Evolutionary conservation across 805 yeast genomes (phyloP).

Genomic region (Starmerella potacharoeniae): DNA sequence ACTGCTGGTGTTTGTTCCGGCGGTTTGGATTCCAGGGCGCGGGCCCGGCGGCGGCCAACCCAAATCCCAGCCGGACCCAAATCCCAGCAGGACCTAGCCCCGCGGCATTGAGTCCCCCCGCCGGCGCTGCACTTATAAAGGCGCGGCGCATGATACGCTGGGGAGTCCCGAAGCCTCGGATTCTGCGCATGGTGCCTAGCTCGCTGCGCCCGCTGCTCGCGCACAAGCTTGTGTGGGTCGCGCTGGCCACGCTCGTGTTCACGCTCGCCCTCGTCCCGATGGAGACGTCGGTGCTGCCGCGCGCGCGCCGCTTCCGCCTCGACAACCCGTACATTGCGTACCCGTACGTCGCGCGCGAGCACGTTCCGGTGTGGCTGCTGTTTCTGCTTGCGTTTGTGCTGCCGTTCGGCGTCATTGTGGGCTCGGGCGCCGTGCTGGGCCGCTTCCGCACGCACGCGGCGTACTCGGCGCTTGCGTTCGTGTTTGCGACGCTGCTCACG

Average conservation of each 20-base stretch:
- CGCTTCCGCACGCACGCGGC: constrained; percentile 31
- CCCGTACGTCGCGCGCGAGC: constrained; percentile 66
- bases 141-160: not conserved
- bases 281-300: constrained; percentile 37
- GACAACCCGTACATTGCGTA: constrained; percentile 69
- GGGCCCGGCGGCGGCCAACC: not conserved
- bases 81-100: no score
- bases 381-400: constrained; percentile 29
- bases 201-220: not conserved
- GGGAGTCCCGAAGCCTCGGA: not conserved
- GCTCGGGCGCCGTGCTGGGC: constrained; percentile 10
- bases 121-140: no score
- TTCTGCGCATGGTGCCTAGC: not conserved
- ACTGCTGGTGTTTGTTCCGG: no score
- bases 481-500: constrained; percentile 47
- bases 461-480: constrained; percentile 55
- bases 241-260: constrained; percentile 6
- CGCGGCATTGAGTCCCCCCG: no score
- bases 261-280: constrained; percentile 15
- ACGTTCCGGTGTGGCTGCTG: constrained; percentile 49
- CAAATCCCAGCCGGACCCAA: not conserved
- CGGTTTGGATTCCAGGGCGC: no score
- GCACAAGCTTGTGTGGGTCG: not conserved
- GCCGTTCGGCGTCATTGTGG: constrained; percentile 24
- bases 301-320: constrained; percentile 64